Evolutionary conservation across 2,329 filamentous ascomycete genomes (phyloP).

Genomic region (Zarea fungicola): DNA sequence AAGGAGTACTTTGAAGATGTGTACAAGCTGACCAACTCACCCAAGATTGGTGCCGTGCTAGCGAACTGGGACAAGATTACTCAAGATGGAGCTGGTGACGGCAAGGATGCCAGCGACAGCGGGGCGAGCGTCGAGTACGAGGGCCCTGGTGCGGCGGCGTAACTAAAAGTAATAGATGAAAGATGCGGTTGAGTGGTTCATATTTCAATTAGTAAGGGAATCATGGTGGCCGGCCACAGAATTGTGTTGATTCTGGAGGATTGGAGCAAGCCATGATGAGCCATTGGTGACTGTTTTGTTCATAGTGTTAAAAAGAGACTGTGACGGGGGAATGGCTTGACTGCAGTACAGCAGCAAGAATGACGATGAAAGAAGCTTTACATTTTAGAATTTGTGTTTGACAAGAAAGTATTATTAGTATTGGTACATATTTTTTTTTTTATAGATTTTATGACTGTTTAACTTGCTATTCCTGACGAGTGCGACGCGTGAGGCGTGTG

Average conservation of each 20-base stretch:
- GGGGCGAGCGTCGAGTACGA: conserved; percentile 37
- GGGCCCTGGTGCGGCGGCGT: conserved; percentile 37
- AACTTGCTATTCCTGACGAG: background rate
- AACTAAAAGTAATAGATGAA: conserved; percentile 13
- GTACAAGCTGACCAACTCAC: conserved; percentile 83
- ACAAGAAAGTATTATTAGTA: conserved; percentile 6
- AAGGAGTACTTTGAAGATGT: conserved; percentile 99
- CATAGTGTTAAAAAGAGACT: background rate
- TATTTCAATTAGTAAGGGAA: background rate
- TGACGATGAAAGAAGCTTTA: background rate
- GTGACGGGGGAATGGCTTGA: background rate
- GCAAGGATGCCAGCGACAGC: conserved; percentile 32
- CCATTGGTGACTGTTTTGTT: background rate
- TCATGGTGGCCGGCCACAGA: background rate
- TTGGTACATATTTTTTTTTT: conserved; percentile 6
- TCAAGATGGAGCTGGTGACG: conserved; percentile 35
- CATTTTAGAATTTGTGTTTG: background rate
- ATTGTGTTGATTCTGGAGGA: conserved; percentile 4
- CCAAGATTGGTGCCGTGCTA: conserved; percentile 71
- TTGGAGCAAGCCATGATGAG: background rate
- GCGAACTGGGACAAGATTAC: conserved; percentile 79
- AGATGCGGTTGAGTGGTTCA: background rate
- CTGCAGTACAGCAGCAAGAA: background rate
- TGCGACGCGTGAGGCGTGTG: background rate
- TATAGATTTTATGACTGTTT: conserved; percentile 11